A percentile compares a stretch with the other conserved stretches of the same genome.
These are phyloP conservation scores for Prunus salicina DNA, from an alignment of 306 rosid species.

Conservation along the genomic window DNA sequence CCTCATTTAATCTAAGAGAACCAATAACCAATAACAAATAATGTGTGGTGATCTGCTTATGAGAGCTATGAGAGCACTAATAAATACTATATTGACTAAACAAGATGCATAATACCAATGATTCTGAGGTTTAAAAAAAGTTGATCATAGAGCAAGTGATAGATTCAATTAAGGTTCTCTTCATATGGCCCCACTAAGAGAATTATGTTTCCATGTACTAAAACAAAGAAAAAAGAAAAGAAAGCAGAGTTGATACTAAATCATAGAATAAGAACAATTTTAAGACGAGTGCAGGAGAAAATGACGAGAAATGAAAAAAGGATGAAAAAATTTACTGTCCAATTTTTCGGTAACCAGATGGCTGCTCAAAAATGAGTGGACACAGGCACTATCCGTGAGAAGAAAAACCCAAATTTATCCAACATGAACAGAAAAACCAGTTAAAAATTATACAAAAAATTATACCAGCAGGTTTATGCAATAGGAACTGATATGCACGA, in stretches of 20 bases:
- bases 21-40: not conserved
- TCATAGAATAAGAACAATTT: not conserved
- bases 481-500: not conserved
- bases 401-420: not conserved
- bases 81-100: not conserved
- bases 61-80: not conserved
- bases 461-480: not conserved
- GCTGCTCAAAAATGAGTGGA: conserved; percentile 1
- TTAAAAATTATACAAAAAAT: not conserved
- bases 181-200: not conserved
- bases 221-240: not conserved
- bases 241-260: not conserved
- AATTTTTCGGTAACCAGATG: not conserved
- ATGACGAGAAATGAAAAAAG: not conserved
- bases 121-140: not conserved
- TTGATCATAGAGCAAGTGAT: not conserved
- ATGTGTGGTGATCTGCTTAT: not conserved
- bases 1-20: no score
- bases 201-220: not conserved
- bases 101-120: not conserved
- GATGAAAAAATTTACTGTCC: not conserved
- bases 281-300: not conserved
- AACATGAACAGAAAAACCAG: not conserved
- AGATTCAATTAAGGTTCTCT: not conserved
- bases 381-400: not conserved